Conservation (phyloP, 2,329 filamentous ascomycete species). For the Aureobasidium melanogenum region DNA sequence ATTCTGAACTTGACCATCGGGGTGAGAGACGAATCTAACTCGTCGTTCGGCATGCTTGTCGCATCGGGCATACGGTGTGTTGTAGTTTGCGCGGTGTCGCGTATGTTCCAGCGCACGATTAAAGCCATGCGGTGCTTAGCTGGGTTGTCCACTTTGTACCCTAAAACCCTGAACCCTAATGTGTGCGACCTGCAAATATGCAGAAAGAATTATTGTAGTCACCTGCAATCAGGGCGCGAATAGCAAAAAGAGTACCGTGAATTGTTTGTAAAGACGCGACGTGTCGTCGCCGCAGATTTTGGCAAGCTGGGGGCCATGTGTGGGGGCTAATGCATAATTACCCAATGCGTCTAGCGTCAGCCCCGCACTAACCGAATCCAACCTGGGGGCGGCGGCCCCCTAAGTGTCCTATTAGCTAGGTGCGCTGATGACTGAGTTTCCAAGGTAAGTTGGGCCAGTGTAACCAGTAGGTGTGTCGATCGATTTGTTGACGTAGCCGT, state of each 20-base stretch:
- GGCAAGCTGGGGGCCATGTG: neutral
- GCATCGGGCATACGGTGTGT: neutral
- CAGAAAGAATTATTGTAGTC: neutral
- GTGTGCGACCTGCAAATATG: too few relatives aligned
- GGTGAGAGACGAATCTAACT: neutral
- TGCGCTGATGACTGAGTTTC: too few relatives aligned
- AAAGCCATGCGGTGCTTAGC: neutral
- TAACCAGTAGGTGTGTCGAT: too few relatives aligned
- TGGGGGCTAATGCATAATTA: neutral
- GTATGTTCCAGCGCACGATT: neutral
- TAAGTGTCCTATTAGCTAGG: constrained; percentile 7
- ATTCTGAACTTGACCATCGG: neutral
- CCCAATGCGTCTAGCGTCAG: neutral
- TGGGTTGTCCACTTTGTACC: neutral
- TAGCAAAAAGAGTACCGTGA: neutral
- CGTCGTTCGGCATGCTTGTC: neutral
- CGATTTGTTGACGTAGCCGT: too few relatives aligned
- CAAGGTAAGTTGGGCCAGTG: too few relatives aligned
- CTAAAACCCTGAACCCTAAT: too few relatives aligned
- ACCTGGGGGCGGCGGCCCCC: neutral
- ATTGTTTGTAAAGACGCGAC: neutral
- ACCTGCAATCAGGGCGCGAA: neutral
- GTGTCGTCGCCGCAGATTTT: neutral
- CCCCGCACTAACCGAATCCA: neutral
- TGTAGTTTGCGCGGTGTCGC: neutral